These are phyloP conservation scores for Secale cereale DNA, from an alignment of 176 grass and related monocot genomes.

Conservation along the genomic window DNA sequence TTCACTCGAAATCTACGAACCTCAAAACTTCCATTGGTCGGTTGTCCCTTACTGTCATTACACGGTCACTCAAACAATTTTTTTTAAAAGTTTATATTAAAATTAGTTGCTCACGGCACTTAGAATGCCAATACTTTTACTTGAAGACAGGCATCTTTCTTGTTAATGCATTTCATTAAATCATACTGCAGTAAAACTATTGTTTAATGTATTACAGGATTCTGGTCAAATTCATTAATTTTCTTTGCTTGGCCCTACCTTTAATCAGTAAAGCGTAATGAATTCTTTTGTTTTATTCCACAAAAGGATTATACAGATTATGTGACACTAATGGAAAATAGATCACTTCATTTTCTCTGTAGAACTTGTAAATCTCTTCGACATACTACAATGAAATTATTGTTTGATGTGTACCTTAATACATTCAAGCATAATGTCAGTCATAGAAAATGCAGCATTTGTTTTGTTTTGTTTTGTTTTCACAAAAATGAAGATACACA, in stretches of 20 bases:
- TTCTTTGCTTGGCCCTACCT: neutral
- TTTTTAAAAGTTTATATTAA: neutral
- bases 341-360: conserved; percentile 70
- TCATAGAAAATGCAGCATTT: neutral
- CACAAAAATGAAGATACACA: neutral
- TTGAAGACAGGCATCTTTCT: neutral
- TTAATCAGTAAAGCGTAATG: neutral
- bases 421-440: neutral
- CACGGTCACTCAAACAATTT: neutral
- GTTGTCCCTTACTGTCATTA: neutral
- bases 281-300: neutral
- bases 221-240: neutral
- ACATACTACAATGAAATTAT: neutral
- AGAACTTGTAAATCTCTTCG: conserved; percentile 62
- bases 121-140: neutral
- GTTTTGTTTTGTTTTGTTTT: neutral
- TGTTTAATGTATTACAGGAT: conserved; percentile 15
- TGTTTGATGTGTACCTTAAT: no score
- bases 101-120: neutral
- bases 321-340: neutral
- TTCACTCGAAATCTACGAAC: neutral
- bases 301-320: neutral
- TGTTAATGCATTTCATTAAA: neutral
- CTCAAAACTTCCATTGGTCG: neutral
- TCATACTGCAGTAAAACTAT: neutral